Percentiles rank a stretch among this genome's conserved stretches.
phyloP scores from a whole-genome alignment of 176 grass and related monocot genomes.

The Bonia amplexicaulis region DNA sequence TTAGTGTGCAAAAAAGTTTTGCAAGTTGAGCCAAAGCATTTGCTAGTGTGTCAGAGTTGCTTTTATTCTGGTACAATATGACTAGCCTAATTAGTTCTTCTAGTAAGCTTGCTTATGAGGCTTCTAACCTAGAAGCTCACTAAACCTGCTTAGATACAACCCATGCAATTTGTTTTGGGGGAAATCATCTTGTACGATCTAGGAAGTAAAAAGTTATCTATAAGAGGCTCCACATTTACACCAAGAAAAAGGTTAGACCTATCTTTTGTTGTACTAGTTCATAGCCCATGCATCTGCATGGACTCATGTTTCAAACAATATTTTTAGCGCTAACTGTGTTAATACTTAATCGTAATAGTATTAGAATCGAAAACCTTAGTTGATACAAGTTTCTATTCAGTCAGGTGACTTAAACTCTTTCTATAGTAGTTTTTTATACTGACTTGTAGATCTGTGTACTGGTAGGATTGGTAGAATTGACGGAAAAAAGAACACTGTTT shows the following conservation, averaged over 20 bases:
- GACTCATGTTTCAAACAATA: background rate
- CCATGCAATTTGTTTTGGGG: background rate
- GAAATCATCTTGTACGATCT: background rate
- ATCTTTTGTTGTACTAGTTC: slow-evolving; percentile 1
- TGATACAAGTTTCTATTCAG: background rate
- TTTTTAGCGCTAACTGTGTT: background rate
- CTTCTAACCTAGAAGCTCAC: slow-evolving; percentile 10
- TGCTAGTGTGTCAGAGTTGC: background rate
- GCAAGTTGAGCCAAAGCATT: background rate
- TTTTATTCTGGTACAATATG: background rate
- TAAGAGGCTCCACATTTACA: background rate
- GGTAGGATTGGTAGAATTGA: background rate
- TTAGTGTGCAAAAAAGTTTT: background rate
- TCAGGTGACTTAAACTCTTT: background rate
- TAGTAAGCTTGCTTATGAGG: background rate
- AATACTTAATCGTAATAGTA: background rate
- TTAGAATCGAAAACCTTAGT: background rate
- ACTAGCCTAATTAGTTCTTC: background rate
- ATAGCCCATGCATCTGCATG: background rate
- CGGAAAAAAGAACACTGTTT: background rate
- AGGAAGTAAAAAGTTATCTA: background rate
- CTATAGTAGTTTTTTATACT: background rate
- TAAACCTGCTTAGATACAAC: background rate
- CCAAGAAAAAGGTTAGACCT: background rate
- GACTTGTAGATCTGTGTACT: background rate